Evolutionary conservation across 1,284 basidiomycete genomes (phyloP).

Genomic region (Puccinia brachypodii): DNA sequence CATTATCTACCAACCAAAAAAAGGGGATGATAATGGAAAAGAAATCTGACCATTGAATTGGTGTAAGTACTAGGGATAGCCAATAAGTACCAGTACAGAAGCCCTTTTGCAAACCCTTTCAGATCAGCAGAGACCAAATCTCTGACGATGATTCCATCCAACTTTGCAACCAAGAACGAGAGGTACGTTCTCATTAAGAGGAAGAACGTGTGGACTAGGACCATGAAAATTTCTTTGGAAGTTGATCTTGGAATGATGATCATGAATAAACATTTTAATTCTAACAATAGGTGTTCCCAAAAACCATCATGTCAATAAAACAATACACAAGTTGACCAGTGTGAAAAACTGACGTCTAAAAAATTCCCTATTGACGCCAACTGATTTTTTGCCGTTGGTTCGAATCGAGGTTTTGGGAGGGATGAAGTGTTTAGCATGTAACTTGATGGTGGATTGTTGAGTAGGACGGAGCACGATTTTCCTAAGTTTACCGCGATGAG

Average conservation of each 20-base stretch:
- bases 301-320: neutral
- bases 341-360: constrained; percentile 61
- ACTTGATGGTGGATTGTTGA: neutral
- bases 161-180: constrained; percentile 78
- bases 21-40: neutral
- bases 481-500: constrained; percentile 47
- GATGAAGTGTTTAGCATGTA: constrained; percentile 27
- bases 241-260: constrained; percentile 69
- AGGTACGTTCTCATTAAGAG: constrained; percentile 81
- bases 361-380: constrained; percentile 76
- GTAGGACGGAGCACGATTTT: constrained; percentile 35
- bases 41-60: constrained; percentile 77
- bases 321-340: neutral
- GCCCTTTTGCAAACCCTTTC: constrained; percentile 76
- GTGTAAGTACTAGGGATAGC: constrained; percentile 93
- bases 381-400: constrained; percentile 51
- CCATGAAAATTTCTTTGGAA: constrained; percentile 74
- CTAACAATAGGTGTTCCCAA: constrained; percentile 3
- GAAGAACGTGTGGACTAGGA: constrained; percentile 80
- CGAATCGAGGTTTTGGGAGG: constrained; percentile 34
- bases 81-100: constrained; percentile 84
- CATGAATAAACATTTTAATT: constrained; percentile 73
- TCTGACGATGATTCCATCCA: constrained; percentile 86
- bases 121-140: constrained; percentile 80
- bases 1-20: neutral